Percentiles rank a stretch among this genome's conserved stretches.
Conservation (phyloP, 129 eudicot genomes). For the Scalesia atractyloides region DNA sequence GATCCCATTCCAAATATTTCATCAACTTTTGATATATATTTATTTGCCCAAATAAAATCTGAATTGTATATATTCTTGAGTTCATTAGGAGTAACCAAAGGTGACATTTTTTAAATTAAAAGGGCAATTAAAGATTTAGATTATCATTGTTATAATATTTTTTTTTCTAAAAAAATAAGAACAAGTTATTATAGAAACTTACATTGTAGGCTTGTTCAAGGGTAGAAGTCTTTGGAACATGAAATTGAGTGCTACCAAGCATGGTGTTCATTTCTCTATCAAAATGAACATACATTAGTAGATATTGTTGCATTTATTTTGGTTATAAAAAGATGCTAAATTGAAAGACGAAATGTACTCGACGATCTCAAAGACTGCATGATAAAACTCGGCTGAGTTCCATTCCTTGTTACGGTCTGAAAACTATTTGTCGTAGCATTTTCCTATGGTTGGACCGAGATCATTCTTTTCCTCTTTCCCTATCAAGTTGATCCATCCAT, state of each 20-base stretch:
- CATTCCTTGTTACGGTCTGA: conserved; percentile 38
- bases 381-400: conserved; percentile 54
- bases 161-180: neutral
- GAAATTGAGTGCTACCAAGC: conserved; percentile 73
- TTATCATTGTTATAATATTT: neutral
- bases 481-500: conserved; percentile 12
- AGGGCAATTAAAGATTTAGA: neutral
- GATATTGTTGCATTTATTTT: neutral
- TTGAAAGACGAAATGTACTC: conserved; percentile 44
- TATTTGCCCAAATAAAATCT: conserved; percentile 33
- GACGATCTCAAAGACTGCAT: conserved; percentile 64
- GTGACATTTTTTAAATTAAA: neutral
- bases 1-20: conserved; percentile 37
- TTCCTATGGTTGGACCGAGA: conserved; percentile 41
- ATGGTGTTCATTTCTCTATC: conserved; percentile 68
- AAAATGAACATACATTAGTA: neutral
- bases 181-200: conserved; percentile 27
- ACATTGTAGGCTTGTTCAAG: conserved; percentile 59
- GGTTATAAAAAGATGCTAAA: neutral
- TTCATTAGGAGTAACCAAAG: conserved; percentile 11
- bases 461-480: conserved; percentile 64
- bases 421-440: conserved; percentile 53
- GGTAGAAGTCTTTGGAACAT: conserved; percentile 54
- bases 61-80: conserved; percentile 19
- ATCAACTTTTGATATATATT: conserved; percentile 39